These are phyloP conservation scores for Phytophthora nicotianae DNA, from an alignment of 352 stramenopile species.

Conservation along the genomic window DNA sequence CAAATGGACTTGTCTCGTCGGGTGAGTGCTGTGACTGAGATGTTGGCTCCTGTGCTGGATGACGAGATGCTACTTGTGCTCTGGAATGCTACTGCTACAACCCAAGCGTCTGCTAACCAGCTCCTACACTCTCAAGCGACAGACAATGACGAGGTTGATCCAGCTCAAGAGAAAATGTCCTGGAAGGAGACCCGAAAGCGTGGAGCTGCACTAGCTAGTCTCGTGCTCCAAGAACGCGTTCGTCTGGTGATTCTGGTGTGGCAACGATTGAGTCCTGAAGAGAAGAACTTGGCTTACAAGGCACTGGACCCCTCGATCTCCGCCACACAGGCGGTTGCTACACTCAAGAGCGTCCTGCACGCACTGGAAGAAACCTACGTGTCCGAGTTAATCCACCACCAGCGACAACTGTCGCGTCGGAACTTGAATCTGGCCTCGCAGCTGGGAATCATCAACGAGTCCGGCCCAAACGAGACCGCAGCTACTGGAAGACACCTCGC, in stretches of 20 bases:
- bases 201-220: conserved; percentile 45
- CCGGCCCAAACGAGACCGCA: conserved; percentile 3
- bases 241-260: conserved; percentile 54
- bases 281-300: conserved; percentile 47
- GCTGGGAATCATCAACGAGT: conserved; percentile 22
- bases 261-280: conserved; percentile 58
- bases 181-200: conserved; percentile 42
- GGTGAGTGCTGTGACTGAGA: conserved; percentile 41
- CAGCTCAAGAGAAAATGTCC: conserved; percentile 13
- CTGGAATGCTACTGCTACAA: conserved; percentile 64
- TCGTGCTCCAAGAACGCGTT: conserved; percentile 69
- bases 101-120: conserved; percentile 23
- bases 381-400: conserved; percentile 62
- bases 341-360: conserved; percentile 49
- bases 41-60: conserved; percentile 54
- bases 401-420: conserved; percentile 35
- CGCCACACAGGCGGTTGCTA: conserved; percentile 19
- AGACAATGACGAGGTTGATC: neutral
- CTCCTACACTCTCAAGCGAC: conserved; percentile 3
- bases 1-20: conserved; percentile 43
- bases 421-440: conserved; percentile 32
- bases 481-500: neutral
- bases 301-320: conserved; percentile 29
- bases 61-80: conserved; percentile 65
- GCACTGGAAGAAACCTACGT: conserved; percentile 68